phyloP scores from a whole-genome alignment of 164 flowering plant species.

The Houttuynia cordata region DNA sequence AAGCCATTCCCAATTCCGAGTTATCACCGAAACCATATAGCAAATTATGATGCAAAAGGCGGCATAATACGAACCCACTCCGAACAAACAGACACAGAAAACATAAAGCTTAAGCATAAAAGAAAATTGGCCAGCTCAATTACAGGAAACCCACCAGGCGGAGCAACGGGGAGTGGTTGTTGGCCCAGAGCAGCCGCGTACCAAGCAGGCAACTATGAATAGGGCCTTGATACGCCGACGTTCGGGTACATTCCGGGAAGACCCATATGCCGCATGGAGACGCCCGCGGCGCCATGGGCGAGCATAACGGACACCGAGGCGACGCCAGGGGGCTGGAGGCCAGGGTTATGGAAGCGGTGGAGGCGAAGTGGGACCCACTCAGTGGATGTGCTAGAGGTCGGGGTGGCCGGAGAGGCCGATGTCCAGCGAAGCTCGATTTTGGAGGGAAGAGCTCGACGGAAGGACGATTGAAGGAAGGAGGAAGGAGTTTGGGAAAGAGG shows the following conservation, averaged over 20 bases:
- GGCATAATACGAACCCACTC: neutral
- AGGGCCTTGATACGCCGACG: constrained; percentile 27
- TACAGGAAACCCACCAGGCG: constrained; percentile 68
- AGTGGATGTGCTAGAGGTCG: too few species aligned
- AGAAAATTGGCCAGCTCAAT: neutral
- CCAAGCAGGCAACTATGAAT: constrained; percentile 50
- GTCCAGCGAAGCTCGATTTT: too few species aligned
- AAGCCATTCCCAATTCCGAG: neutral
- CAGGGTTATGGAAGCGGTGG: constrained; percentile 17
- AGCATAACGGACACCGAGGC: constrained; percentile 10
- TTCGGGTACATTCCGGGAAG: constrained; percentile 20
- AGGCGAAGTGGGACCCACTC: too few species aligned
- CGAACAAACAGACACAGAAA: neutral
- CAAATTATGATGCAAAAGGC: neutral
- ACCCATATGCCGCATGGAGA: constrained; percentile 13
- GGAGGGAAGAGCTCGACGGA: too few species aligned
- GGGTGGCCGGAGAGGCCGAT: too few species aligned
- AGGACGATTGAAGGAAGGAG: too few species aligned
- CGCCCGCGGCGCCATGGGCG: constrained; percentile 17
- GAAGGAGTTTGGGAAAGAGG: too few species aligned
- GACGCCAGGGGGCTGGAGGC: constrained; percentile 64
- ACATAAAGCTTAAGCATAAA: neutral
- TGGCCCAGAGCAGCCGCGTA: constrained; percentile 13
- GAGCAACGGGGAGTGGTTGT: too few species aligned
- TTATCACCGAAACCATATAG: neutral